Evolutionary conservation across 129 eudicot genomes (phyloP).

Genomic region (Saussurea involucrata): DNA sequence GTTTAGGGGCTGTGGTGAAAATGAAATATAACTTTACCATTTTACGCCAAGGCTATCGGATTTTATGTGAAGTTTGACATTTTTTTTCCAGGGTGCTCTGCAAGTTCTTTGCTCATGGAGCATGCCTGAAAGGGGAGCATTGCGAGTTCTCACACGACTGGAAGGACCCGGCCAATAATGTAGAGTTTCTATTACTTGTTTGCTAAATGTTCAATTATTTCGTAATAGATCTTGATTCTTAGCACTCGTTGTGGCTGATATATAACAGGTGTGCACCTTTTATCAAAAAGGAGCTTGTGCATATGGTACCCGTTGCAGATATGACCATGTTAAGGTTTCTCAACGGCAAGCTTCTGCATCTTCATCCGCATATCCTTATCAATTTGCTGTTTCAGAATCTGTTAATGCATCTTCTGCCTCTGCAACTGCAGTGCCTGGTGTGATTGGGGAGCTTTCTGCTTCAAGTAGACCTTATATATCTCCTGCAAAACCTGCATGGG

Average conservation of each 20-base stretch:
- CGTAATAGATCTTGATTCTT: not conserved
- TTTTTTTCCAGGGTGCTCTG: conserved; percentile 67
- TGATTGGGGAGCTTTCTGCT: conserved; percentile 45
- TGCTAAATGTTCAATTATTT: not conserved
- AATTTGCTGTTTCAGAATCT: conserved; percentile 32
- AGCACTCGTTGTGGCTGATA: not conserved
- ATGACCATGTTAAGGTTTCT: conserved; percentile 71
- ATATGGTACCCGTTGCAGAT: conserved; percentile 85
- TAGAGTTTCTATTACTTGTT: conserved; percentile 17
- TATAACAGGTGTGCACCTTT: conserved; percentile 72
- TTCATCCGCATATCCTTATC: conserved; percentile 45
- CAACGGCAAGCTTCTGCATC: conserved; percentile 49
- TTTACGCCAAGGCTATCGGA: not conserved
- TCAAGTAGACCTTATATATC: conserved; percentile 32
- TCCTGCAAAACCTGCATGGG: conserved; percentile 41
- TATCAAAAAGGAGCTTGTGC: conserved; percentile 92
- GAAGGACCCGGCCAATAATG: conserved; percentile 90
- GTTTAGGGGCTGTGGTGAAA: not conserved
- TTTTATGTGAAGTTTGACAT: not conserved
- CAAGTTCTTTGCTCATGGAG: conserved; percentile 90
- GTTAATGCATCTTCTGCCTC: conserved; percentile 13
- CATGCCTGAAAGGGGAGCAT: conserved; percentile 90
- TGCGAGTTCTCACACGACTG: conserved; percentile 91
- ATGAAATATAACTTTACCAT: not conserved
- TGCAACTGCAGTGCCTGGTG: conserved; percentile 22